Evolutionary conservation across 2,329 filamentous ascomycete genomes (phyloP).

Genomic region (Massarina eburnea): DNA sequence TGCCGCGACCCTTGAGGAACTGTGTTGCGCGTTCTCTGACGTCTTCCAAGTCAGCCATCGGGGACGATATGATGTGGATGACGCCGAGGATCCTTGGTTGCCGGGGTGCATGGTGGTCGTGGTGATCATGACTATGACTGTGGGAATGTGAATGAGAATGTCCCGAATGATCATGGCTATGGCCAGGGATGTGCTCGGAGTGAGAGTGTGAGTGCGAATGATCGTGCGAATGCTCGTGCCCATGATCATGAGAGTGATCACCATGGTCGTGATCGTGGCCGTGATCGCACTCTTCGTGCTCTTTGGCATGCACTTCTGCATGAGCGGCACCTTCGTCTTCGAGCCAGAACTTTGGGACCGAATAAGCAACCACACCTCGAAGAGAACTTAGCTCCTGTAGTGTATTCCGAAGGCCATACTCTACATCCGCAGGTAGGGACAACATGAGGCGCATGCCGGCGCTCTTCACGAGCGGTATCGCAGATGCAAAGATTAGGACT

Average conservation of each 20-base stretch:
- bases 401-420: conserved; percentile 85
- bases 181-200: too few relatives aligned
- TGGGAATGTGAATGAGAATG: conserved; percentile 24
- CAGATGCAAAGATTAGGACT: conserved; percentile 87
- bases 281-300: conserved; percentile 34
- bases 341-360: conserved; percentile 89
- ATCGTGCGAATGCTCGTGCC: conserved; percentile 25
- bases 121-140: conserved; percentile 34
- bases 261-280: conserved; percentile 39
- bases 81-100: conserved; percentile 69
- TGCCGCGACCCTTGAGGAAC: conserved; percentile 69
- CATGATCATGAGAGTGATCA: conserved; percentile 34
- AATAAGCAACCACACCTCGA: conserved; percentile 81
- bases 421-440: conserved; percentile 78
- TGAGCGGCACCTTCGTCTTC: conserved; percentile 63
- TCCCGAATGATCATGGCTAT: too few relatives aligned
- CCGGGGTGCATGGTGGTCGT: conserved; percentile 32
- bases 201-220: conserved; percentile 40
- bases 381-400: conserved; percentile 81
- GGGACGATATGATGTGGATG: conserved; percentile 79
- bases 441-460: conserved; percentile 82
- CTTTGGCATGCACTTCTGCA: conserved; percentile 46
- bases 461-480: conserved; percentile 81
- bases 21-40: conserved; percentile 74
- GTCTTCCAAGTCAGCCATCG: conserved; percentile 75